Conservation (phyloP, 768 basidiomycete genomes). For the Suillus sp. region DNA sequence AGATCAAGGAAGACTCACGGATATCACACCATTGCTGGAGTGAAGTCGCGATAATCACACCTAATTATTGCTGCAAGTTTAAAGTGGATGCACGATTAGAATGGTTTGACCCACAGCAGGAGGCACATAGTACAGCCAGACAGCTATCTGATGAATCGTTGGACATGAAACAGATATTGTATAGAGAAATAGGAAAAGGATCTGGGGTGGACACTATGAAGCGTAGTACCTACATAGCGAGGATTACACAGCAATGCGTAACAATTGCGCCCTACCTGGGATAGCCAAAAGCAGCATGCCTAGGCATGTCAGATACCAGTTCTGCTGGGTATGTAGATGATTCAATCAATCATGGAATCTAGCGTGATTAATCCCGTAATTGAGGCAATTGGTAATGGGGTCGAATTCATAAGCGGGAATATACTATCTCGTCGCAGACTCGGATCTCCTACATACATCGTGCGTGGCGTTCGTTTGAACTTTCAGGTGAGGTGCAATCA, state of each 20-base stretch:
- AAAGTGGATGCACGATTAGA: neutral
- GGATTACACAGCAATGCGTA: neutral
- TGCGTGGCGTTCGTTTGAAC: no score
- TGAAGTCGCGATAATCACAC: neutral
- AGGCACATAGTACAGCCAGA: neutral
- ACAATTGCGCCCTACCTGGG: neutral
- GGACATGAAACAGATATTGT: neutral
- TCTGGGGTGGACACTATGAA: neutral
- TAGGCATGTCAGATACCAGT: no score
- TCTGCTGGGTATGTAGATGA: no score
- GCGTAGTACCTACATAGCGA: neutral
- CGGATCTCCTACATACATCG: no score
- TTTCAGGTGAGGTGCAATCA: no score
- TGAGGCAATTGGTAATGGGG: no score
- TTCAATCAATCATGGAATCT: no score
- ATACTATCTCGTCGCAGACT: no score
- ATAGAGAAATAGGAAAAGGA: neutral
- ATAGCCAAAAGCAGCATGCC: no score
- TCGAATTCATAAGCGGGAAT: no score
- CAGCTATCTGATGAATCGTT: neutral
- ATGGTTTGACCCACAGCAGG: neutral
- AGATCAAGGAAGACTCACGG: neutral
- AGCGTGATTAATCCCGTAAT: no score
- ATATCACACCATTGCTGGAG: slow-evolving; percentile 2
- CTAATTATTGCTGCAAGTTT: neutral